A percentile compares a stretch with the other conserved stretches of the same genome.
Evolutionary conservation across 257 asterid species (phyloP).

Genomic region (Solanum chiquidenum): DNA sequence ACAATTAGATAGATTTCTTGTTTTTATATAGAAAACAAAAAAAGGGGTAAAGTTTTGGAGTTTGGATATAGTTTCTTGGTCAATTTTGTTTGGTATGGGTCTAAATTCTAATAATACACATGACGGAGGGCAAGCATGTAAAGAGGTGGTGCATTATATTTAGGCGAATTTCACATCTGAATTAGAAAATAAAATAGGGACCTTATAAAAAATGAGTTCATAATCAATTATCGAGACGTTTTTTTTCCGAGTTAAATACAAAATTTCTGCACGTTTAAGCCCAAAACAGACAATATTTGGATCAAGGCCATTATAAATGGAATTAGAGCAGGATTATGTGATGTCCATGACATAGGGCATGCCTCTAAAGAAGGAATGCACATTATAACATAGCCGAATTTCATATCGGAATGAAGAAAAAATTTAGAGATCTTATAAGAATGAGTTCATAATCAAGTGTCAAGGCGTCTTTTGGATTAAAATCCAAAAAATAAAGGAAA

Average conservation of each 20-base stretch:
- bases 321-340: neutral
- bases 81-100: neutral
- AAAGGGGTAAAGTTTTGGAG: neutral
- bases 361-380: neutral
- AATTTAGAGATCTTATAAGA: neutral
- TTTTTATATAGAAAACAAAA: neutral
- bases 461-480: neutral
- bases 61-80: neutral
- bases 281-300: accelerated
- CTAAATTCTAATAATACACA: neutral
- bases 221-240: accelerated
- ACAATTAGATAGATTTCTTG: neutral
- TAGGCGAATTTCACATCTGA: neutral
- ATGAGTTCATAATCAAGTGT: neutral
- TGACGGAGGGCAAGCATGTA: neutral
- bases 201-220: neutral
- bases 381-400: neutral
- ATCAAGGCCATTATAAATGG: neutral
- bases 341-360: neutral
- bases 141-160: neutral
- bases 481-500: neutral
- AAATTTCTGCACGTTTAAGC: accelerated
- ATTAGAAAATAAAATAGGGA: neutral
- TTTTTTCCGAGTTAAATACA: neutral
- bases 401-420: neutral